Evolutionary conservation across 495 filamentous ascomycete species (phyloP).

Genomic region (Hapsidospora chrysogenum): DNA sequence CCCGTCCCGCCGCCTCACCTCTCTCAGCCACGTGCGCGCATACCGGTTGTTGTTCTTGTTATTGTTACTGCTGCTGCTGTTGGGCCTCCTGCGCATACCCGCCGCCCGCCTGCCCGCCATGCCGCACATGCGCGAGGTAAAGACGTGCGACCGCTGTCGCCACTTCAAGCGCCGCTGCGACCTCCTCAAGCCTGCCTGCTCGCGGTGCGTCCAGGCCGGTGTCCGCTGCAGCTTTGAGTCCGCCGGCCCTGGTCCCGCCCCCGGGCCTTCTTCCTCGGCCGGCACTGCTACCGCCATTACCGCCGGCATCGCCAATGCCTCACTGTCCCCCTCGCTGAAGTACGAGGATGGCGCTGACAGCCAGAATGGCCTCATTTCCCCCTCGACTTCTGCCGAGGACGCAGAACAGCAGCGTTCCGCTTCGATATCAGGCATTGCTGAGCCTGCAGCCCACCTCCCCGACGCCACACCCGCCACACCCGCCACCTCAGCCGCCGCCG

Average conservation of each 20-base stretch:
- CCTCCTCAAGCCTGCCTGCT: slow-evolving; percentile 2
- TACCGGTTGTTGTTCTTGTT: too few species aligned
- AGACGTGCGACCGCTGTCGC: slow-evolving; percentile 3
- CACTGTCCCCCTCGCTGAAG: not conserved
- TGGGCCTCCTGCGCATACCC: too few species aligned
- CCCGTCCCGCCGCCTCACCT: too few species aligned
- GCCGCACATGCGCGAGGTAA: slow-evolving; percentile 3
- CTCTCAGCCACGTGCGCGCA: too few species aligned
- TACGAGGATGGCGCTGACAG: not conserved
- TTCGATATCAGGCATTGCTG: not conserved
- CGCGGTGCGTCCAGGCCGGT: slow-evolving; percentile 3
- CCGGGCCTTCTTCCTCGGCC: not conserved
- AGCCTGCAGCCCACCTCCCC: not conserved
- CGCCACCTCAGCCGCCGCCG: not conserved
- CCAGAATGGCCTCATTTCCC: not conserved
- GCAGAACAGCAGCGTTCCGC: not conserved
- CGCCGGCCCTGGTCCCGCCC: not conserved
- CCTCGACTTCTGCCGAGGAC: not conserved
- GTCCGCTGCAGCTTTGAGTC: slow-evolving; percentile 3
- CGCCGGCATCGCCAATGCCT: not conserved
- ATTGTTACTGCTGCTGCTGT: too few species aligned
- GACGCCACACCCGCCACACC: not conserved
- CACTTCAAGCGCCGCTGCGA: slow-evolving; percentile 4
- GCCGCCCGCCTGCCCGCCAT: too few species aligned
- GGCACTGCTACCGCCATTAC: not conserved